Evolutionary conservation across 2,329 filamentous ascomycete species (phyloP).

Genomic region (Beauveria bassiana): DNA sequence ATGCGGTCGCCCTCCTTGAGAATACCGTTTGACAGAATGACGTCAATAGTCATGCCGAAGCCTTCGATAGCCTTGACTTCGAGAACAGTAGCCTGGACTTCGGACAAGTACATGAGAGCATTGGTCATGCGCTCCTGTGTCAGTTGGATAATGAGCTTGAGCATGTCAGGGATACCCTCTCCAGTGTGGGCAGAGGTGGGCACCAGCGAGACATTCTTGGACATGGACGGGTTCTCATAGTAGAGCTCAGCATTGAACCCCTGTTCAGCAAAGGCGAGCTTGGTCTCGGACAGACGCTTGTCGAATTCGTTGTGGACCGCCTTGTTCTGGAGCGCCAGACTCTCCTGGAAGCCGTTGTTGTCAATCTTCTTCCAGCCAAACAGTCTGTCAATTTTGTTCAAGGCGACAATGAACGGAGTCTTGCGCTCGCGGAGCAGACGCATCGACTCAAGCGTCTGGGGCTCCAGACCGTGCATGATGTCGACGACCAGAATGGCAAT

Average conservation of each 20-base stretch:
- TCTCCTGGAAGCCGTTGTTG: constrained; percentile 97
- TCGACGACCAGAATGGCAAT: constrained; percentile 98
- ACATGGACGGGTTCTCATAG: constrained; percentile 97
- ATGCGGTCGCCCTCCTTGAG: constrained; percentile 90
- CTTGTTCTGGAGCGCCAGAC: constrained; percentile 81
- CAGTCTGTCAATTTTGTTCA: constrained; percentile 99
- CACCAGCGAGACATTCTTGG: constrained; percentile 87
- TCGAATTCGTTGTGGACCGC: constrained; percentile 90
- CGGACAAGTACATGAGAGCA: constrained; percentile 95
- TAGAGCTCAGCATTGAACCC: constrained; percentile 96
- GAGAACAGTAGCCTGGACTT: constrained; percentile 94
- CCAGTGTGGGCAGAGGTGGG: constrained; percentile 98
- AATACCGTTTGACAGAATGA: constrained; percentile 92
- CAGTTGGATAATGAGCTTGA: constrained; percentile 86
- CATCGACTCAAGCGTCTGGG: constrained; percentile 97
- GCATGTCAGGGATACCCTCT: constrained; percentile 97
- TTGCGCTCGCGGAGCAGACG: constrained; percentile 83
- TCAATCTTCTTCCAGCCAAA: constrained; percentile 99
- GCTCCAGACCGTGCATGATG: constrained; percentile 99
- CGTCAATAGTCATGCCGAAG: constrained; percentile 97
- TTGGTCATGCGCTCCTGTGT: constrained; percentile 97
- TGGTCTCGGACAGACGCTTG: constrained; percentile 83
- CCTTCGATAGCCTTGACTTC: constrained; percentile 99
- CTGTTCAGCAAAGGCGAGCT: constrained; percentile 89
- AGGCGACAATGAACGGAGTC: constrained; percentile 94